Evolutionary conservation across 805 yeast species (phyloP).

Genomic region (Ogataea nitratoaversa): DNA sequence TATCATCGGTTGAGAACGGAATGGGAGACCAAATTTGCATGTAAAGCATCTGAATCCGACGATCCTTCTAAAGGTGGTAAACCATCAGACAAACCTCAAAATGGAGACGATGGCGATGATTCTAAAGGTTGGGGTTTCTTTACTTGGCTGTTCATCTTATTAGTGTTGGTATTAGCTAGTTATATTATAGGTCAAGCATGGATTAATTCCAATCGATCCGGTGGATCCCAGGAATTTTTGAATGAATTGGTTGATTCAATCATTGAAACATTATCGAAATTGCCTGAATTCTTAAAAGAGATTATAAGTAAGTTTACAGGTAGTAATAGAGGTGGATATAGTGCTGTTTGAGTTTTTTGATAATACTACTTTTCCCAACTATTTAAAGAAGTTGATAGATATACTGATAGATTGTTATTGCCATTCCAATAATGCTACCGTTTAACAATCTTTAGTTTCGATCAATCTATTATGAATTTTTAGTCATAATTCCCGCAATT

Average conservation of each 20-base stretch:
- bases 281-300: slow-evolving; percentile 67
- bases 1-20: slow-evolving; percentile 27
- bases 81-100: slow-evolving; percentile 25
- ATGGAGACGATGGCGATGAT: slow-evolving; percentile 26
- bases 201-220: slow-evolving; percentile 63
- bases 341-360: slow-evolving; percentile 62
- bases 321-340: slow-evolving; percentile 77
- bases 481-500: too few relatives aligned
- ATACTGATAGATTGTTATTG: too few relatives aligned
- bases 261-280: slow-evolving; percentile 49
- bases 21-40: slow-evolving; percentile 37
- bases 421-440: too few relatives aligned
- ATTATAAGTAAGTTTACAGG: slow-evolving; percentile 64
- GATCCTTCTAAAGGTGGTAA: slow-evolving; percentile 30
- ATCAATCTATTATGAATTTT: too few relatives aligned
- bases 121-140: slow-evolving; percentile 73
- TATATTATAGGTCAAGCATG: slow-evolving; percentile 74
- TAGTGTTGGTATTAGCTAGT: slow-evolving; percentile 64
- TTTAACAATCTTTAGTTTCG: too few relatives aligned
- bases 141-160: slow-evolving; percentile 73
- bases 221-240: slow-evolving; percentile 63
- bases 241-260: slow-evolving; percentile 70
- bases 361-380: too few relatives aligned
- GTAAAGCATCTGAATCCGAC: slow-evolving; percentile 23
- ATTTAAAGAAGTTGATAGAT: too few relatives aligned